Evolutionary conservation across 495 filamentous ascomycete species (phyloP), one percentile per base, ranked within the genome.

Genomic region (Podospora pseudoanserina): DNA sequence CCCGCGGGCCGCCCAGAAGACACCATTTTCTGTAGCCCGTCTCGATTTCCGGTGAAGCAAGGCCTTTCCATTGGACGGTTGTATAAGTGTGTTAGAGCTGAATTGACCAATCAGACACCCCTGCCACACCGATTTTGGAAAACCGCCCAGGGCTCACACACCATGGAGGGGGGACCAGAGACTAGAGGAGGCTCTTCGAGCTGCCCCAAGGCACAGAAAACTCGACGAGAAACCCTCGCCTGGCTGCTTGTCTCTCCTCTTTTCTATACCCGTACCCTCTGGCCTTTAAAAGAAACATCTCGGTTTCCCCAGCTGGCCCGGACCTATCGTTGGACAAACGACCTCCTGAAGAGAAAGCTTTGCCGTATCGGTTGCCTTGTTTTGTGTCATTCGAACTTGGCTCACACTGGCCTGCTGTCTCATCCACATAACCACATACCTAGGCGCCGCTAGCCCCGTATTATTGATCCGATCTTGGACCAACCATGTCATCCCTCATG

Each of bases 401-500:
- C 23, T 55, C 57, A 28, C 39, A 32, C 65, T 70, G 65, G 26
- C 44, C 63, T 70, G 65, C 60, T 67, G 65, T 67, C 65, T 70
- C 69, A 66, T 66, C 69, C 63, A 60, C 68, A 68, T 67, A 60
- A 61, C 64, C 59, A 32, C 34, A 65, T 68, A 49, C 55, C 60
- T n/a, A 30, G 54, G 20, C 59, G 61, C 67, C 49, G 62, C 67
- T 67, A 69, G 63, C 28, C 61, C 61, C 64, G 30, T 44, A 62
- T 27, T 56, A 58, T 58, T 58, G 16, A 68, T 57, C 58, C 9
- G 67, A 58, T 56, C 56, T 54, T 66, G 56, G 61, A 63, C 70
- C 66, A 72, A 66, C 73, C 73, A 73, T 73, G 71, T 68, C 63
- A 44, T 56, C n/a, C 27, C 23, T 56, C 56, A 58, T 19, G 18